Conservation (phyloP, 2,329 filamentous ascomycete genomes). For the Fusarium protoensiforme region DNA sequence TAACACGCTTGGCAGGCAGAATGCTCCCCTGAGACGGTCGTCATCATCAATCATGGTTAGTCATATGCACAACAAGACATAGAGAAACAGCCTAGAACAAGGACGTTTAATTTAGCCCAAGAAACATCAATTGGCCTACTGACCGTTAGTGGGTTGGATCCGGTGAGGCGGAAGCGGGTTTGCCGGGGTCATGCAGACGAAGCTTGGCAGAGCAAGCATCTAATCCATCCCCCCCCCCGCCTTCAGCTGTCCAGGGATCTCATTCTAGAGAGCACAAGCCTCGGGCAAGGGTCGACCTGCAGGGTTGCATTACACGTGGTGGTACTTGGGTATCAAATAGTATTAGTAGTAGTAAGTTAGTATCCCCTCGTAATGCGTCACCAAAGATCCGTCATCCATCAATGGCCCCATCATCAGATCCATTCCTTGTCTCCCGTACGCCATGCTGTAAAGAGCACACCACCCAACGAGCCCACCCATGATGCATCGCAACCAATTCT, state of each 20-base stretch:
- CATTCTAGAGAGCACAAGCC: background rate
- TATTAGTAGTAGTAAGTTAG: background rate
- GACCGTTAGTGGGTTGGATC: background rate
- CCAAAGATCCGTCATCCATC: background rate
- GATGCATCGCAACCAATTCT: background rate
- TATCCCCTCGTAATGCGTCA: background rate
- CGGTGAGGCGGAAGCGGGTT: background rate
- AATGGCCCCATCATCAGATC: background rate
- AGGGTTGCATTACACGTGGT: background rate
- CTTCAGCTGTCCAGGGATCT: background rate
- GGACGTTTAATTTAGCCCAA: background rate
- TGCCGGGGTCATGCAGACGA: background rate
- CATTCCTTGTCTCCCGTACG: background rate
- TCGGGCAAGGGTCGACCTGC: background rate
- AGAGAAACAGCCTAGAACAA: background rate
- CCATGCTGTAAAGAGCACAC: slow-evolving; percentile 6
- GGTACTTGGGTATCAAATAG: slow-evolving; percentile 1
- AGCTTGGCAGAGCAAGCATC: background rate
- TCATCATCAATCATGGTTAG: background rate
- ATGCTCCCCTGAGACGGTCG: background rate
- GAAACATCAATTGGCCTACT: background rate
- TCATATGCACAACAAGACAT: background rate
- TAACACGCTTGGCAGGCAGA: background rate
- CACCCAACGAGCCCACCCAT: background rate
- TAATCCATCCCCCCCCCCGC: background rate